Base-by-base conservation (phyloP, 2,329 filamentous ascomycete genomes). In the Endoconidiophora polonica region DNA sequence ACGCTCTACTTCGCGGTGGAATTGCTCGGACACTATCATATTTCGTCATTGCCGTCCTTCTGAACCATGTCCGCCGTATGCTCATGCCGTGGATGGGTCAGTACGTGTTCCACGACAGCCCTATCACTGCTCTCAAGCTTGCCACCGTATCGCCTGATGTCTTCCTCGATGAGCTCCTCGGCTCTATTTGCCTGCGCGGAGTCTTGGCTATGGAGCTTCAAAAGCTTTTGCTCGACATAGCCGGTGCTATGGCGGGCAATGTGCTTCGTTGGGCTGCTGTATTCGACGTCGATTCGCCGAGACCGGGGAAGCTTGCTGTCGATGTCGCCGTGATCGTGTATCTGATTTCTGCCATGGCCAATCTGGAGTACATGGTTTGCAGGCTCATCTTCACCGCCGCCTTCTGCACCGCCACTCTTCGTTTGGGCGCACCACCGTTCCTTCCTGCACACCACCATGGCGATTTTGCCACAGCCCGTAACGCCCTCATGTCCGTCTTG, bases 1-100 rank as follows among this genome's bases (percentile, higher is more conserved):
- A 52, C 16, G 46, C 55, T 18, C 43, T 61, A 4, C 55, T 64
- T 42, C 56, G 57, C 6, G 52, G 57, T 41, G 59, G 60, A 33
- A 56, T 59, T 52, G 52, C 55, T 5, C 48, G 54, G 4, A 56
- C 57, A 1, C 55, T 62, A 10, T 54, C 56, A 1, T 58, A 59
- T 45, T 56, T 66, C 41, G 38, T 59, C 12, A 57, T 60, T 38
- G 67, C 67, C 46, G 59, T 65, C 14, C 52, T 68, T 10, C 40
- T 62, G 23, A 63, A 69, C 59, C 66, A 70, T 55, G 57, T 66
- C 14, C 61, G 64, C 3, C 58, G 63, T 18, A 56, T 61, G n/a
- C 50, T 67, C 0, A 40, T 49, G 9, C 63, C 61, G 5, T 59
- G 54, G 56, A 52, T 63, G 0, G 60, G 59, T 3, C 55, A 59